A percentile compares a stretch with the other conserved stretches of the same genome.
Evolutionary conservation across 495 filamentous ascomycete species (phyloP).

Genomic region (Tirmania nivea): DNA sequence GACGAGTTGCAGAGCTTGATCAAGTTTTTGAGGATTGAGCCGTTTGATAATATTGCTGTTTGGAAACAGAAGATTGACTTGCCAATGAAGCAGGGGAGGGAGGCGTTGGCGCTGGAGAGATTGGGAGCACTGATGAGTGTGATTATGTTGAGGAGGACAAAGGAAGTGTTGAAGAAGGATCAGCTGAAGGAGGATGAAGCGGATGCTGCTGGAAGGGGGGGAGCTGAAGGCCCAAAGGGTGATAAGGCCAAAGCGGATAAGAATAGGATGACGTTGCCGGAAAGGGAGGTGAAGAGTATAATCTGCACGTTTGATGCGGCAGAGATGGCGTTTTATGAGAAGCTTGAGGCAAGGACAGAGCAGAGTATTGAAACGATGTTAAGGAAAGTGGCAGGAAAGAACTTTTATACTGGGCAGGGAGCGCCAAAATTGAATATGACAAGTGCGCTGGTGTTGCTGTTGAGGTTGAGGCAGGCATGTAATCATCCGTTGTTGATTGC

Average conservation of each 20-base stretch:
- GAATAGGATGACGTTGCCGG: slow-evolving; percentile 47
- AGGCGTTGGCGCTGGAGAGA: slow-evolving; percentile 70
- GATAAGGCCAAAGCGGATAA: slow-evolving; percentile 17
- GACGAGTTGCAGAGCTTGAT: slow-evolving; percentile 88
- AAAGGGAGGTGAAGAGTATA: slow-evolving; percentile 65
- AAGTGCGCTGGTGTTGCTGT: slow-evolving; percentile 59
- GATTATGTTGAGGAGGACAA: slow-evolving; percentile 92
- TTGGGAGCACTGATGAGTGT: slow-evolving; percentile 64
- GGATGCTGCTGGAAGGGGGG: not conserved
- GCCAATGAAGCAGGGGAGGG: slow-evolving; percentile 68
- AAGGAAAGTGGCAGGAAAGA: slow-evolving; percentile 23
- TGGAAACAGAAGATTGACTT: slow-evolving; percentile 78
- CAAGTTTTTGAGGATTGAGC: slow-evolving; percentile 77
- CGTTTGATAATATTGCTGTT: slow-evolving; percentile 55
- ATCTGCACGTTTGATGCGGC: slow-evolving; percentile 54
- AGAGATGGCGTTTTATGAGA: slow-evolving; percentile 67
- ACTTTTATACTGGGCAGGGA: not conserved
- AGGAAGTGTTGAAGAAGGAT: slow-evolving; percentile 64
- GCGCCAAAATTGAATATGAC: slow-evolving; percentile 12
- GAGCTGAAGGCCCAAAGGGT: not conserved
- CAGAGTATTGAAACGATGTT: slow-evolving; percentile 74
- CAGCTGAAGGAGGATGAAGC: not conserved
- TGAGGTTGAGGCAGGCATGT: slow-evolving; percentile 78
- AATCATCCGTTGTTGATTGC: slow-evolving; percentile 80
- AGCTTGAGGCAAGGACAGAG: slow-evolving; percentile 64